These are phyloP conservation scores for Lactarius evosmus DNA, from an alignment of 768 basidiomycete species.

Conservation along the genomic window DNA sequence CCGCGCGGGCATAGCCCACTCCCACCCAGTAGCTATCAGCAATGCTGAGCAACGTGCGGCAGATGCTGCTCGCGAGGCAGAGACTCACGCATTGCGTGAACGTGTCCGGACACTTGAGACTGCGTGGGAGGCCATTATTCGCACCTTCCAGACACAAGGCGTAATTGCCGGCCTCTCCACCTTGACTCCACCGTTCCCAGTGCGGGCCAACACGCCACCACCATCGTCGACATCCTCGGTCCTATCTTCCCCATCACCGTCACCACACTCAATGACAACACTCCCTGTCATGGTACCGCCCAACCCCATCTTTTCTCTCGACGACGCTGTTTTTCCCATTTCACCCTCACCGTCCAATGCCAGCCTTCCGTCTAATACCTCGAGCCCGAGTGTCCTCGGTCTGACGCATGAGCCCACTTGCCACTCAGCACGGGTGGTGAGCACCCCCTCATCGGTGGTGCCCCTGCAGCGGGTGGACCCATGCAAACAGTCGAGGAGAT, in stretches of 20 bases:
- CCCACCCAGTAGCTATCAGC: slow-evolving; percentile 32
- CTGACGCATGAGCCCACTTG: slow-evolving; percentile 67
- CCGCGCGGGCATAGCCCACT: slow-evolving; percentile 46
- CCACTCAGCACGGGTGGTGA: slow-evolving; percentile 99
- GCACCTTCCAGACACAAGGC: slow-evolving; percentile 67
- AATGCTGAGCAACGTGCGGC: slow-evolving; percentile 37
- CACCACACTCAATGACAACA: slow-evolving; percentile 36
- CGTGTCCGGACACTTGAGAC: slow-evolving; percentile 74
- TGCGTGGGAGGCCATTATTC: slow-evolving; percentile 79
- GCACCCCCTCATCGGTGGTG: slow-evolving; percentile 60
- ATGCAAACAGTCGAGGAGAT: slow-evolving; percentile 31
- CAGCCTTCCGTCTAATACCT: slow-evolving; percentile 33
- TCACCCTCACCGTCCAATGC: slow-evolving; percentile 35
- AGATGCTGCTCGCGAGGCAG: slow-evolving; percentile 48
- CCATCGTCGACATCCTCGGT: slow-evolving; percentile 23
- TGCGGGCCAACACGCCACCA: slow-evolving; percentile 13
- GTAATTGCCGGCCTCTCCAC: slow-evolving; percentile 47
- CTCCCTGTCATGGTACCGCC: slow-evolving; percentile 34
- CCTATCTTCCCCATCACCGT: slow-evolving; percentile 27
- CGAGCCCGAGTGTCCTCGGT: slow-evolving; percentile 35
- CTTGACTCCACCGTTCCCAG: slow-evolving; percentile 28
- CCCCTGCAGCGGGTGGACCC: slow-evolving; percentile 93
- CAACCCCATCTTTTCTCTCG: slow-evolving; percentile 37
- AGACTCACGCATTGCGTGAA: slow-evolving; percentile 74
- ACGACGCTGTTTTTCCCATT: slow-evolving; percentile 36